Evolutionary conservation across 306 rosid genomes (phyloP).

Genomic region (Neltuma alba): DNA sequence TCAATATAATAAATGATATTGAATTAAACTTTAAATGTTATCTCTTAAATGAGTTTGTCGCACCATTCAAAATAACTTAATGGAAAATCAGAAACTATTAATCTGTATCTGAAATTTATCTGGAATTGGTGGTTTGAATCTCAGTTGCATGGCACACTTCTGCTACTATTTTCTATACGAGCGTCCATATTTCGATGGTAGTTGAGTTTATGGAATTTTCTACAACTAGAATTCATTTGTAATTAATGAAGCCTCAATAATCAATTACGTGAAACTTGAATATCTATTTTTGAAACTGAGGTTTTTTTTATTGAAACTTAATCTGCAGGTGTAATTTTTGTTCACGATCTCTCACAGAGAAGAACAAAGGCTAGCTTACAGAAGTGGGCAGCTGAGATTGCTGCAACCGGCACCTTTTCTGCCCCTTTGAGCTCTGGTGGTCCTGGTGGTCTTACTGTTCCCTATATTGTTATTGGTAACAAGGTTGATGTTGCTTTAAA

Average conservation of each 20-base stretch:
- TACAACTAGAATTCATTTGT: neutral
- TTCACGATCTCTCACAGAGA: constrained; percentile 84
- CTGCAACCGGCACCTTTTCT: constrained; percentile 72
- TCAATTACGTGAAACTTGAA: neutral
- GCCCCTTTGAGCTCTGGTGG: constrained; percentile 74
- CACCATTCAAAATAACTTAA: constrained; percentile 5
- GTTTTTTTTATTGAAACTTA: constrained; percentile 31
- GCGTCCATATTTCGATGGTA: neutral
- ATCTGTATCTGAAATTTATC: neutral
- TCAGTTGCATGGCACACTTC: neutral
- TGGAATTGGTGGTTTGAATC: neutral
- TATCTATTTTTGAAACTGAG: constrained; percentile 4
- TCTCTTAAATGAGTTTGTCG: neutral
- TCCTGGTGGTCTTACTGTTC: constrained; percentile 77
- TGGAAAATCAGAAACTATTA: neutral
- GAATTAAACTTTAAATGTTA: neutral
- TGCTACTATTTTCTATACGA: neutral
- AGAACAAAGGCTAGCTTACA: constrained; percentile 76
- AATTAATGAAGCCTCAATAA: constrained; percentile 3
- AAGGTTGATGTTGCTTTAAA: constrained; percentile 72
- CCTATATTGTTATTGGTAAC: constrained; percentile 68
- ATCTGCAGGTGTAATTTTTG: constrained; percentile 72
- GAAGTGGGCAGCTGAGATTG: constrained; percentile 76
- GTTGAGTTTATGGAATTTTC: neutral
- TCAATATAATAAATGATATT: neutral